Base-by-base conservation (phyloP, 2,329 filamentous ascomycete genomes). In the Trichoderma sp. region DNA sequence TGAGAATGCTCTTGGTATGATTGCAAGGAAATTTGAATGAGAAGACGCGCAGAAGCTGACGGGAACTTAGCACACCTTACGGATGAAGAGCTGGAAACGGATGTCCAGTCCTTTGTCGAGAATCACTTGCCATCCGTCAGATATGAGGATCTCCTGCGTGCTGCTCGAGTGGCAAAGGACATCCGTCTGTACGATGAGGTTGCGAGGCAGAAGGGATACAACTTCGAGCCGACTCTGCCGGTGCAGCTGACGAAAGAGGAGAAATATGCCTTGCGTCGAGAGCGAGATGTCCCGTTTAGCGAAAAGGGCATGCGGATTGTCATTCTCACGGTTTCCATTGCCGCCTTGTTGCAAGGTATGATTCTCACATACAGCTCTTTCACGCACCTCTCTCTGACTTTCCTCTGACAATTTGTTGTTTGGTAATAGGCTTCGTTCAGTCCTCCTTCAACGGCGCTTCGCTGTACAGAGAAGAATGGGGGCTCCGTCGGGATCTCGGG, bases 391-490 rank as follows among this genome's bases (percentile, higher is more conserved):
- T n/a, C 30, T 34, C 30, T 12, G 30, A 12, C 30, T 19, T 17
- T 24, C 10, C 4, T 26, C 14, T 48, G 9, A 34, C 30, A 34
- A 24, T 24, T 12, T 34, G 3, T 19, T 2, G 19, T n/a, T n/a
- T 57, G 12, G 17, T 7, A 47, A 34, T 26, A 72, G 78, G 79
- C 5, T 79, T 79, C 45, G 78, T 81, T 1, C 79, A 81, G 65
- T 78, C 77, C 0, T 80, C 78, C 5, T 76, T 81, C 66, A 80
- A 80, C 65, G 77, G 77, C 12, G 77, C 78, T 0, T 76, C 76
- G 0, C 64, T 80, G 0, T 80, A 71, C 45, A 64, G 59, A n/a
- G 45, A 50, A 1, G 47, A 69, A 39, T 72, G 70, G 70, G 69
- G 72, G 0, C 57, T 74, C 9, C 5, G 24, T 10, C 28, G 9